Percentiles rank a stretch among this genome's conserved stretches.
phyloP scores from a whole-genome alignment of 164 flowering plant genomes.

The Tetrastigma voinierianum region DNA sequence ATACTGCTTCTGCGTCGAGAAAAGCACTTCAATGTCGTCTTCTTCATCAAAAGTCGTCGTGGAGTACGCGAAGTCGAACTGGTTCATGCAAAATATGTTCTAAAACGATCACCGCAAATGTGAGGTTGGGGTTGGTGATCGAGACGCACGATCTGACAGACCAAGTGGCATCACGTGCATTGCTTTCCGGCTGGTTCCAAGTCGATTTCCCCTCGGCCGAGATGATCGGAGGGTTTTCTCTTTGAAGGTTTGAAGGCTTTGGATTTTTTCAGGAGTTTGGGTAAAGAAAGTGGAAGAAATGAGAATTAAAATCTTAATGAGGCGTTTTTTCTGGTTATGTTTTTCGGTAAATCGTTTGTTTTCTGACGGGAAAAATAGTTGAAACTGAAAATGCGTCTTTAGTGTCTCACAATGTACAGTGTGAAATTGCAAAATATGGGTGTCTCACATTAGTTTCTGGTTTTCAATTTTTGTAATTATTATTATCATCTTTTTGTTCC shows the following conservation, averaged over 20 bases:
- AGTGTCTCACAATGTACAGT: no score
- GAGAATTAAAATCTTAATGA: background rate
- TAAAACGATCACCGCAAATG: constrained; percentile 32
- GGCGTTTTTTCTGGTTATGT: no score
- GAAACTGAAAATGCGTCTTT: background rate
- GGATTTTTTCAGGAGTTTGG: background rate
- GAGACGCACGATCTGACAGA: constrained; percentile 54
- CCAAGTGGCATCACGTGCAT: constrained; percentile 78
- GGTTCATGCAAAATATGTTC: constrained; percentile 78
- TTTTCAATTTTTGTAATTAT: background rate
- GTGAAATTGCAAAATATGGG: no score
- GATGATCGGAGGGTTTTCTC: constrained; percentile 56
- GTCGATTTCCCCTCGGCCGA: constrained; percentile 34
- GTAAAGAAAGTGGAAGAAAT: background rate
- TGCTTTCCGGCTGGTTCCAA: constrained; percentile 50
- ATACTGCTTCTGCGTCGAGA: background rate
- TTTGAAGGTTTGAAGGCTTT: constrained; percentile 43
- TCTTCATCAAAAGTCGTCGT: constrained; percentile 43
- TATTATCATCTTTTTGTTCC: background rate
- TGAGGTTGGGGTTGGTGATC: constrained; percentile 63
- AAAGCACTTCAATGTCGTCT: constrained; percentile 17
- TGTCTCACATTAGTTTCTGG: background rate
- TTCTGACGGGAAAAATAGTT: background rate
- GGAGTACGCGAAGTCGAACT: constrained; percentile 79
- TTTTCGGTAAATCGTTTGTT: background rate